phyloP scores from a whole-genome alignment of 495 filamentous ascomycete species.

The Aspergillus wentii region DNA sequence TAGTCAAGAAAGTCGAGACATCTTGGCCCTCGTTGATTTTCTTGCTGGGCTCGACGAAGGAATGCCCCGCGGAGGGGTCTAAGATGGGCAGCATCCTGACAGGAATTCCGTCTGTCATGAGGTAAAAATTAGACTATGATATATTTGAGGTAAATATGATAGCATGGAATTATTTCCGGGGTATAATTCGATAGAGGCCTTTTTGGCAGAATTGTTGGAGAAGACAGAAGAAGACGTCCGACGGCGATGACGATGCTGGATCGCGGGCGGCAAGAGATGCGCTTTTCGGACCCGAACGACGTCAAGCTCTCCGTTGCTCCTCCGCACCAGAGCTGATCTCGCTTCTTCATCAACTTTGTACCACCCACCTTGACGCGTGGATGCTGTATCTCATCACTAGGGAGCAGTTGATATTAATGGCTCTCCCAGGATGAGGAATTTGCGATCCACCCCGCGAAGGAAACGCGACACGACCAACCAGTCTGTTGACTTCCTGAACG shows the following conservation, averaged over 20 bases:
- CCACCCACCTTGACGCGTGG: too few species aligned
- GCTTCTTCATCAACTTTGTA: too few species aligned
- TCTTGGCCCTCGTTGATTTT: slow-evolving; percentile 77
- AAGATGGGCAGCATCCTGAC: slow-evolving; percentile 26
- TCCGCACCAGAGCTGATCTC: too few species aligned
- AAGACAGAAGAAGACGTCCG: background rate
- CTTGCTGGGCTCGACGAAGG: slow-evolving; percentile 48
- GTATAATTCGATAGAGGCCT: too few species aligned
- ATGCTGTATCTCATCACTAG: background rate
- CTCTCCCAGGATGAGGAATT: slow-evolving; percentile 6
- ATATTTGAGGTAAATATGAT: background rate
- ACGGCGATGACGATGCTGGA: background rate
- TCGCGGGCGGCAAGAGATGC: too few species aligned
- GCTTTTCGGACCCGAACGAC: too few species aligned
- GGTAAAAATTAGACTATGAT: background rate
- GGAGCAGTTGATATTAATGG: background rate
- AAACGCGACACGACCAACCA: slow-evolving; percentile 12
- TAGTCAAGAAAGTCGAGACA: slow-evolving; percentile 69
- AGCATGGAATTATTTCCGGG: too few species aligned
- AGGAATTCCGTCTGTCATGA: slow-evolving; percentile 13
- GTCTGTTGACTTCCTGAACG: slow-evolving; percentile 17
- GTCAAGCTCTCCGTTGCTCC: too few species aligned
- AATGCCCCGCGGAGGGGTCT: slow-evolving; percentile 22
- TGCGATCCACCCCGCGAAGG: slow-evolving; percentile 5
- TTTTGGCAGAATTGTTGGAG: background rate